Percentiles rank a stretch among this genome's conserved stretches.
These are phyloP conservation scores for Helotiales sp. DNA, from an alignment of 2,329 filamentous ascomycete genomes.

Conservation along the genomic window DNA sequence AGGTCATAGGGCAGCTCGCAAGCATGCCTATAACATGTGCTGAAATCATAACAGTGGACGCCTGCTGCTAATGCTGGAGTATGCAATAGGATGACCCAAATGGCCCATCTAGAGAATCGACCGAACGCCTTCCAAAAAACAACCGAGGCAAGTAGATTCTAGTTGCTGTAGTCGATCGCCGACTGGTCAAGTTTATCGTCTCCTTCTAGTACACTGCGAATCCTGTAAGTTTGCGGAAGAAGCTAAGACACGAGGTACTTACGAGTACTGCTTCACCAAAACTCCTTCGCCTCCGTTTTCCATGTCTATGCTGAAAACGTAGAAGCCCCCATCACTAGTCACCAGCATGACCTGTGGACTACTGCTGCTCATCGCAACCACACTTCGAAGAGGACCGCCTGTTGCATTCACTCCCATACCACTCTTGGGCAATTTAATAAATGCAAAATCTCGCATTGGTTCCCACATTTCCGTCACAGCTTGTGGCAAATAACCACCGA, in stretches of 20 bases:
- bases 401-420: constrained; percentile 42
- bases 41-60: constrained; percentile 6
- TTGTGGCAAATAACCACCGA: constrained; percentile 89
- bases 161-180: constrained; percentile 38
- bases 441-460: constrained; percentile 91
- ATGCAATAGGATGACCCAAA: constrained; percentile 5
- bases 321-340: constrained; percentile 93
- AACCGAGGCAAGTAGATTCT: neutral
- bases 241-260: constrained; percentile 49
- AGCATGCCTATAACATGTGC: constrained; percentile 1
- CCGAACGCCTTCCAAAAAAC: neutral
- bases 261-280: constrained; percentile 92
- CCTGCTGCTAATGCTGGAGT: constrained; percentile 14
- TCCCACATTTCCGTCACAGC: constrained; percentile 99
- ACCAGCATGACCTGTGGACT: constrained; percentile 98
- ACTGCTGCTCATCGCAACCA: constrained; percentile 96
- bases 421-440: constrained; percentile 84
- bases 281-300: constrained; percentile 93
- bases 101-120: neutral
- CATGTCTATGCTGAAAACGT: constrained; percentile 93
- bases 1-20: constrained; percentile 8
- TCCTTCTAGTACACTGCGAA: constrained; percentile 40
- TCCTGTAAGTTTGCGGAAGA: neutral
- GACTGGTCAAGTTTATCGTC: constrained; percentile 44
- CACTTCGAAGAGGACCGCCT: constrained; percentile 73